Percentiles rank a stretch among this genome's conserved stretches.
phyloP scores from a whole-genome alignment of 306 rosid genomes.

The Casuarina glauca region DNA sequence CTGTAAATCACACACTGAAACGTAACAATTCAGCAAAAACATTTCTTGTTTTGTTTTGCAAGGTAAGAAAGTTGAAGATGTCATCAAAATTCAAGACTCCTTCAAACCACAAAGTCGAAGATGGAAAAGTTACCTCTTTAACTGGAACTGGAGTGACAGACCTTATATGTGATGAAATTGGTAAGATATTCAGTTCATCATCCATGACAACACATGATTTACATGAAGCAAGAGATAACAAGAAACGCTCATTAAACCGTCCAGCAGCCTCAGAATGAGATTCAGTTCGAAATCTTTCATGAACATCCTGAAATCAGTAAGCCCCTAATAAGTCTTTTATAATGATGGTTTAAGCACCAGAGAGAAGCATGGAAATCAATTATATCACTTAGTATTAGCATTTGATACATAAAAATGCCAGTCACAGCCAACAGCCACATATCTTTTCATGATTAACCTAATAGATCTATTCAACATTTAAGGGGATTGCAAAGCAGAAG shows the following conservation, averaged over 20 bases:
- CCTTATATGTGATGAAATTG: constrained; percentile 90
- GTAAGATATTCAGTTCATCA: constrained; percentile 85
- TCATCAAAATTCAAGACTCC: constrained; percentile 11
- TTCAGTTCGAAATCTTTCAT: constrained; percentile 91
- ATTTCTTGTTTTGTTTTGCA: background rate
- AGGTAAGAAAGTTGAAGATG: constrained; percentile 10
- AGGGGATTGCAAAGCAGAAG: background rate
- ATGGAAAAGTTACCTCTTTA: constrained; percentile 60
- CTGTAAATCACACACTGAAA: background rate
- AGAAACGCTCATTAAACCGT: constrained; percentile 94
- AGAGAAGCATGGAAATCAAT: background rate
- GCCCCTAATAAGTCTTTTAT: background rate
- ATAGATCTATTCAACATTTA: background rate
- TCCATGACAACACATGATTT: constrained; percentile 89
- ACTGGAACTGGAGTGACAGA: constrained; percentile 62
- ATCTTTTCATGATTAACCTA: background rate
- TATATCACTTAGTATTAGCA: background rate
- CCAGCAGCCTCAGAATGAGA: constrained; percentile 79
- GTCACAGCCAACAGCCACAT: background rate
- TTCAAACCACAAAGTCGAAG: constrained; percentile 2
- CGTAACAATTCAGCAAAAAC: background rate
- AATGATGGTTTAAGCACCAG: background rate
- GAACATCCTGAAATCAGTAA: constrained; percentile 75
- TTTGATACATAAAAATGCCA: background rate
- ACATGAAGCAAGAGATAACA: constrained; percentile 86